Evolutionary conservation across 495 filamentous ascomycete genomes (phyloP), one percentile per base, ranked within the genome.

Genomic region (Podospora pseudoanserina): DNA sequence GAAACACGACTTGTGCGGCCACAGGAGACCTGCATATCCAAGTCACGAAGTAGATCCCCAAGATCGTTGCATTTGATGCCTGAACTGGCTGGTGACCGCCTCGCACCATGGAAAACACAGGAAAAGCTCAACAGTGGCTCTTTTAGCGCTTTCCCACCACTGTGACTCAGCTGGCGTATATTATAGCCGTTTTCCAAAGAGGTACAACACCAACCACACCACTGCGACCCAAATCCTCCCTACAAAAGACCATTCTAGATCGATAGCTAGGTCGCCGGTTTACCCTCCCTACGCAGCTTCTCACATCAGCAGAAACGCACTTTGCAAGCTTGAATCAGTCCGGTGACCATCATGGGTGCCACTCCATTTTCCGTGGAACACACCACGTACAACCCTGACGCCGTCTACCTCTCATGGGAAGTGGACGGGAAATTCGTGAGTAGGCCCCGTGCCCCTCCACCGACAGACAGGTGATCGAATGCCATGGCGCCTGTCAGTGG

Each of bases 341-440:
- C 13, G 9, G 15, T 49, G 39, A 49, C 15, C 39, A 16, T 16
- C 39, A 49, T 49, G 39, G 39, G 39, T 49, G 13, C 39, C 39
- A 2, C 39, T 49, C 39, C 39, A 11, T 13, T 13, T 49, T 49
- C 39, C 39, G 39, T 49, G 39, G 39, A 18, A 49, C 39, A 49
- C 39, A 49, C 39, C 9, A 49, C 39, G 13, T 49, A 49, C 39
- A 49, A 49, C 39, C 39, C 39, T 3, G 39, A 49, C 15, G 68
- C 20, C 44, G 28, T 56, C 16, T 71, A 71, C 67, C 62, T 63
- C 53, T 26, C 23, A 15, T 71, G 67, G 67, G 70, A 71, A 19
- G 67, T 69, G 4, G 60, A 69, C 27, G 70, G 70, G 13, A 69
- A 66, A 19, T 71, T 69, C 26, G 70, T 71, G 27, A 11, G 70